A percentile compares a stretch with the other conserved stretches of the same genome.
Evolutionary conservation across 2,329 filamentous ascomycete genomes (phyloP).

Genomic region (Chaetomium olivaceum): DNA sequence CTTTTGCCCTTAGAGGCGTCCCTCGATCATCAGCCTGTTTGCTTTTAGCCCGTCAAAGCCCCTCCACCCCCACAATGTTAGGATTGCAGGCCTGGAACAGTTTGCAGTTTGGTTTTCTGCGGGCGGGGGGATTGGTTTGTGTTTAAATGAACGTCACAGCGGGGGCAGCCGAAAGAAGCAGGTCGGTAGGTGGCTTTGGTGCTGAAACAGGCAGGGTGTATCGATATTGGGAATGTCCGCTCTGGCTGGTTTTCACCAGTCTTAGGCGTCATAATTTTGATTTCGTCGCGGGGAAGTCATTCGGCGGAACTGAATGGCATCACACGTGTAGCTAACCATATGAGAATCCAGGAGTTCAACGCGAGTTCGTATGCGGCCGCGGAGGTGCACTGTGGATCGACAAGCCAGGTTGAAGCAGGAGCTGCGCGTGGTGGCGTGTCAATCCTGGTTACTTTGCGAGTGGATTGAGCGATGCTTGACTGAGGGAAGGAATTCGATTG

Average conservation of each 20-base stretch:
- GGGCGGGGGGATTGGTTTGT: background rate
- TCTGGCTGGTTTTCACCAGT: background rate
- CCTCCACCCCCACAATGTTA: background rate
- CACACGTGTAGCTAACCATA: constrained; percentile 3
- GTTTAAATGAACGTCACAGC: constrained; percentile 16
- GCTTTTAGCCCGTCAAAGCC: constrained; percentile 30
- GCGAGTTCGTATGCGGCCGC: background rate
- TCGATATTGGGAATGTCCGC: background rate
- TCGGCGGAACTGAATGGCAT: constrained; percentile 5
- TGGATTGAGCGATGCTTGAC: constrained; percentile 2
- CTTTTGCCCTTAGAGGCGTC: constrained; percentile 12
- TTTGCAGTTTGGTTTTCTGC: background rate
- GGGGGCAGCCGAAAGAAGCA: constrained; percentile 16
- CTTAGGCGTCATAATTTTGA: constrained; percentile 20
- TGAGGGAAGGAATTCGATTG: background rate
- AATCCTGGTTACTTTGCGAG: constrained; percentile 13
- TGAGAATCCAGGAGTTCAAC: background rate
- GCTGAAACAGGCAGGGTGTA: constrained; percentile 11
- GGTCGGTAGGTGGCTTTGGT: background rate
- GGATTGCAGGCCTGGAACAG: background rate
- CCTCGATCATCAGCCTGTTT: constrained; percentile 29
- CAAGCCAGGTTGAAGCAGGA: background rate
- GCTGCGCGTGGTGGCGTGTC: constrained; percentile 2
- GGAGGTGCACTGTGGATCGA: constrained; percentile 9
- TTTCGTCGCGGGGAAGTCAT: constrained; percentile 10